These are phyloP conservation scores for Populus pruinosa DNA, from an alignment of 345 rosid genomes.

Conservation along the genomic window DNA sequence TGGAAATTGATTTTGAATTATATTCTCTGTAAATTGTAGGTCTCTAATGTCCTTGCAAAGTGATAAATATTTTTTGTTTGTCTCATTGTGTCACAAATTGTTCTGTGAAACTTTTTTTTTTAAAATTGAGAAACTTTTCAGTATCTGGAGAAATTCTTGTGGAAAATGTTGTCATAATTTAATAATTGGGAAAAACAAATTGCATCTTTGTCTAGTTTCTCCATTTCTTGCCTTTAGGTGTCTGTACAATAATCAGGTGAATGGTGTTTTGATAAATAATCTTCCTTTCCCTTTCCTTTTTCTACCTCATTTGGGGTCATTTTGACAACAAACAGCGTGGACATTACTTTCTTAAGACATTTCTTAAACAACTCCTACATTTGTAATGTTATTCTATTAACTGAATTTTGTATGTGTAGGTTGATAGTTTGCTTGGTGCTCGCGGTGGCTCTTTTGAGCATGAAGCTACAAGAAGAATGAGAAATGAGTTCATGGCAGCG, in stretches of 20 bases:
- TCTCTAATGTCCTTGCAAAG: background rate
- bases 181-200: background rate
- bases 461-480: conserved; percentile 98
- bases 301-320: background rate
- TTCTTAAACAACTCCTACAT: background rate
- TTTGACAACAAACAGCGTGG: background rate
- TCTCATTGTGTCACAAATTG: background rate
- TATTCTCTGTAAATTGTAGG: background rate
- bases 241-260: background rate
- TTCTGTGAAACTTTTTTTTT: background rate
- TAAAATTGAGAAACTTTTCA: background rate
- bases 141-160: too few relatives aligned
- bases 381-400: background rate
- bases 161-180: background rate
- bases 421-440: conserved; percentile 96
- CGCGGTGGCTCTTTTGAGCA: conserved; percentile 96
- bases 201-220: background rate
- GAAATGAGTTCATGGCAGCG: conserved; percentile 99
- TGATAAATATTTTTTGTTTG: background rate
- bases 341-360: background rate
- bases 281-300: background rate
- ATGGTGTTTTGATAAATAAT: background rate
- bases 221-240: background rate
- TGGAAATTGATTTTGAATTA: background rate
- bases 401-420: conserved; percentile 38